Evolutionary conservation across 2,329 filamentous ascomycete genomes (phyloP).

Genomic region (Ceratocystis eucalypticola): DNA sequence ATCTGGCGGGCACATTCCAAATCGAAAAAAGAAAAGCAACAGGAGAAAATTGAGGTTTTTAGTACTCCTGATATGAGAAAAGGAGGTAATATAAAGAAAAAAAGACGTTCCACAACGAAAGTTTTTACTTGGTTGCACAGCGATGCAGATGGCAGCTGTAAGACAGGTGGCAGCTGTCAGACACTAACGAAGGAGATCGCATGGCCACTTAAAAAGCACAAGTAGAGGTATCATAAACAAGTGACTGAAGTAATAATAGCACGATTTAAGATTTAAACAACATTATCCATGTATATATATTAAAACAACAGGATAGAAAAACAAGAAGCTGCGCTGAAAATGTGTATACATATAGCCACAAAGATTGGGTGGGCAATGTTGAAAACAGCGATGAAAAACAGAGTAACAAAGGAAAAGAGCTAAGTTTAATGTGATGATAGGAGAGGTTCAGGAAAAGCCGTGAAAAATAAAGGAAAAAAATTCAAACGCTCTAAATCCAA

Average conservation of each 20-base stretch:
- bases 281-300: background rate
- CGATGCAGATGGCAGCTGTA: background rate
- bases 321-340: background rate
- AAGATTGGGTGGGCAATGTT: background rate
- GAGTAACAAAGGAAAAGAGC: background rate
- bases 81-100: background rate
- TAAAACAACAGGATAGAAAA: background rate
- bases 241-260: background rate
- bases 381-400: background rate
- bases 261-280: background rate
- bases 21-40: too few relatives aligned
- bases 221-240: too few relatives aligned
- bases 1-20: too few relatives aligned
- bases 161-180: background rate
- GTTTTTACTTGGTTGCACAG: background rate
- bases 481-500: background rate
- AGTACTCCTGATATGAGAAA: too few relatives aligned
- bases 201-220: background rate
- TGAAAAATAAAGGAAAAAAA: constrained; percentile 6
- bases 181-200: background rate
- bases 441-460: background rate
- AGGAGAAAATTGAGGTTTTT: too few relatives aligned
- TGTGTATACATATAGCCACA: background rate
- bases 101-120: background rate
- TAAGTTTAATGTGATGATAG: background rate